A percentile compares a stretch with the other conserved stretches of the same genome.
phyloP scores from a whole-genome alignment of 345 rosid genomes.

The Balakata baccata region DNA sequence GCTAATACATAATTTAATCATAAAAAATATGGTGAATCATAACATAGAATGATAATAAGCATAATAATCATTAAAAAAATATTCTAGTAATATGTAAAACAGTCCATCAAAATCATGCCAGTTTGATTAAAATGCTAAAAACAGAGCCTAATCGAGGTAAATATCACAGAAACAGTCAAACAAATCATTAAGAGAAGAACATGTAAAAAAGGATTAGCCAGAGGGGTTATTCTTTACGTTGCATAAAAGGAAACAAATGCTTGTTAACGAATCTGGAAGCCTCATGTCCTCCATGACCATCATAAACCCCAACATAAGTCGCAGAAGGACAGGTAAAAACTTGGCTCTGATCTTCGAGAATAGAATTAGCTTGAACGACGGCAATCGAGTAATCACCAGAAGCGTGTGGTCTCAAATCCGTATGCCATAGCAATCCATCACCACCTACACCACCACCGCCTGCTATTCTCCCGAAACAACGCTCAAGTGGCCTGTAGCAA shows the following conservation, averaged over 20 bases:
- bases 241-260: constrained; percentile 71
- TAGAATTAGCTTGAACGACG: constrained; percentile 82
- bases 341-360: constrained; percentile 86
- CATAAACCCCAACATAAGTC: constrained; percentile 85
- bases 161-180: not conserved
- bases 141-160: no score
- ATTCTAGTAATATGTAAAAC: not conserved
- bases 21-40: not conserved
- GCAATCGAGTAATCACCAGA: constrained; percentile 92
- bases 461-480: constrained; percentile 52
- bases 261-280: constrained; percentile 86
- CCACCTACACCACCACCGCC: constrained; percentile 44
- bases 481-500: constrained; percentile 61
- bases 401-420: constrained; percentile 74
- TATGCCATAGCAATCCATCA: constrained; percentile 75
- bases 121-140: no score
- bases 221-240: constrained; percentile 41
- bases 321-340: constrained; percentile 71
- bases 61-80: not conserved
- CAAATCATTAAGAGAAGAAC: not conserved
- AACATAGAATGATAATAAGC: not conserved
- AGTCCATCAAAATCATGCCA: not conserved
- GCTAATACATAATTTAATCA: not conserved
- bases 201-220: not conserved
- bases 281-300: constrained; percentile 97